Evolutionary conservation across 176 grass and related monocot species (phyloP), one percentile per base, ranked within the genome.

Genomic region (Secale cereale): DNA sequence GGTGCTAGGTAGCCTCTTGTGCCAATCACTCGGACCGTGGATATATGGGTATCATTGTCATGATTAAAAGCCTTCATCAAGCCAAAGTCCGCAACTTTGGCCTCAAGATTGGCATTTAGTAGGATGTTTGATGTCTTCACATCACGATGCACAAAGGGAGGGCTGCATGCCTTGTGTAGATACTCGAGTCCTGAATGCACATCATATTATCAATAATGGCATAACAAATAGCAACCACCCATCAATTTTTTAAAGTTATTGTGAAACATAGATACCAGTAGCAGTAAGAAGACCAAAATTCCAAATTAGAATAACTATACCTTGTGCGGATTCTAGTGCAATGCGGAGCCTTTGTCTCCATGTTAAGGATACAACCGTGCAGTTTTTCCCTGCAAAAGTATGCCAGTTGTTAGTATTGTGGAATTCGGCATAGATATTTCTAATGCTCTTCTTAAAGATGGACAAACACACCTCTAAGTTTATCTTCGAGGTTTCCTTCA

Each of bases 51-150:
- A 26, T 39, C 48, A 13, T 46, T 10, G 19, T 68, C 70, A 3
- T 10, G 30, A 13, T 40, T 13, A 35, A 90, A 84, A 54, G 88
- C 62, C 80, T 81, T 95, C 0, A 86, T 29, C 19, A 95, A 6
- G 9, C 93, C 93, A 78, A 95, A 95, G 68, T 95, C 93, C 2
- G 93, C 90, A 14, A 95, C 86, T 68, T 92, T 95, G 10, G 93
- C 93, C 80, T 92, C 80, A 3, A 90, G 10, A 3, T 82, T 84
- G 1, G 74, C 16, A 15, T 90, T 84, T 15, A 95, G 50, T 4
- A 92, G 90, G 70, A 95, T 90, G 45, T 95, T 95, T 4, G 63
- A 30, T 0, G 80, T 25, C 61, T 95, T 95, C 66, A 95, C 90
- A 20, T 94, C 92, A 36, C 89, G 78, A 22, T 94, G 92, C 50